phyloP scores from a whole-genome alignment of 306 rosid genomes.

The Prunus fruticosa region DNA sequence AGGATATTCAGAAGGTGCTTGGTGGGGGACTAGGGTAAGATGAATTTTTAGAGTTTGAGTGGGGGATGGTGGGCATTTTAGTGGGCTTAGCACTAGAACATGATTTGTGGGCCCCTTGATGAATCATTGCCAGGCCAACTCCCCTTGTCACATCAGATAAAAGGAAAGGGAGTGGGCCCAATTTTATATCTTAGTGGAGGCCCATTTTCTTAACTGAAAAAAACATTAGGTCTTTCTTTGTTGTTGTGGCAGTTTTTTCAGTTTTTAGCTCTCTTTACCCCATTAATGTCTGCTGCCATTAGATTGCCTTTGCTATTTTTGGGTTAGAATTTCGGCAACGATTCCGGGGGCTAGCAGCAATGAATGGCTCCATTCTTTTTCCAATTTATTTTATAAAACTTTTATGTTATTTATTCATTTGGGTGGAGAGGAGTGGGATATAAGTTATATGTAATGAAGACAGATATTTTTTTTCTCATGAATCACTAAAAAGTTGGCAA shows the following conservation, averaged over 20 bases:
- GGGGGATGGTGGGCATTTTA: constrained; percentile 40
- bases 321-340: constrained; percentile 2
- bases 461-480: neutral
- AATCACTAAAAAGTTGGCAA: neutral
- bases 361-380: neutral
- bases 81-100: constrained; percentile 58
- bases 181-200: neutral
- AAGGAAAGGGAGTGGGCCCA: constrained; percentile 15
- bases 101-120: constrained; percentile 49
- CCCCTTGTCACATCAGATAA: constrained; percentile 39
- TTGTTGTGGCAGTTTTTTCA: constrained; percentile 37
- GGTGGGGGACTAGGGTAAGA: constrained; percentile 16
- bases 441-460: neutral
- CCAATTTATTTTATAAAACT: too few relatives aligned
- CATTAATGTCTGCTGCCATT: neutral
- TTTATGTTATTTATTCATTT: neutral
- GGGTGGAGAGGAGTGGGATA: neutral
- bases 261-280: constrained; percentile 33
- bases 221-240: neutral
- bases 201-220: constrained; percentile 16
- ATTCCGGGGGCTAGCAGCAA: neutral
- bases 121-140: constrained; percentile 47
- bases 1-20: constrained; percentile 13
- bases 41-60: constrained; percentile 18
- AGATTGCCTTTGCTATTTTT: constrained; percentile 16